Percentiles rank a stretch among this genome's conserved stretches.
Evolutionary conservation across 345 rosid species (phyloP).

Genomic region (Eucalyptus erythrocorys): DNA sequence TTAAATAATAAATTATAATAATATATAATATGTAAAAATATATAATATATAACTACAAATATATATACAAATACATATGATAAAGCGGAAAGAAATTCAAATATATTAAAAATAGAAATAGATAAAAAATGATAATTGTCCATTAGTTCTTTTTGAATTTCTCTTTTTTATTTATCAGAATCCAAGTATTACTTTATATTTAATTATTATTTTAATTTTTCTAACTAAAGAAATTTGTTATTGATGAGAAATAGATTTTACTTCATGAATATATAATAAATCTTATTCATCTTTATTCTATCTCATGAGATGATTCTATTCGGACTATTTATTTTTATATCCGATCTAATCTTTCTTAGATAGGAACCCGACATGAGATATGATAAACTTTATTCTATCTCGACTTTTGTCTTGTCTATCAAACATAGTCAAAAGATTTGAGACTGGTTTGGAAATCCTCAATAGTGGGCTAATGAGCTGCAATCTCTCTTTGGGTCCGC

Average conservation of each 20-base stretch:
- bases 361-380: not conserved
- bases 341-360: not conserved
- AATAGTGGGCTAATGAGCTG: not conserved
- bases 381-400: no score
- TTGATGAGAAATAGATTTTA: not conserved
- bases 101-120: not conserved
- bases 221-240: not conserved
- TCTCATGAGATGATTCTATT: no score
- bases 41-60: not conserved
- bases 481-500: not conserved
- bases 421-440: not conserved
- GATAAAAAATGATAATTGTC: not conserved
- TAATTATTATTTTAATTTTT: not conserved
- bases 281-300: no score
- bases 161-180: not conserved
- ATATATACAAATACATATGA: not conserved
- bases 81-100: not conserved
- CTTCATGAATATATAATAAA: not conserved
- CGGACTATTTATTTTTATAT: no score
- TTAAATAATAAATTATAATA: not conserved
- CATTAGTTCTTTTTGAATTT: not conserved
- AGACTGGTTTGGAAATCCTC: not conserved
- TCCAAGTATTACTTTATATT: not conserved
- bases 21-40: not conserved
- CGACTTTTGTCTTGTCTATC: not conserved